Conservation (phyloP, 1,284 basidiomycete genomes). For the Xerocomus minutiporus region DNA sequence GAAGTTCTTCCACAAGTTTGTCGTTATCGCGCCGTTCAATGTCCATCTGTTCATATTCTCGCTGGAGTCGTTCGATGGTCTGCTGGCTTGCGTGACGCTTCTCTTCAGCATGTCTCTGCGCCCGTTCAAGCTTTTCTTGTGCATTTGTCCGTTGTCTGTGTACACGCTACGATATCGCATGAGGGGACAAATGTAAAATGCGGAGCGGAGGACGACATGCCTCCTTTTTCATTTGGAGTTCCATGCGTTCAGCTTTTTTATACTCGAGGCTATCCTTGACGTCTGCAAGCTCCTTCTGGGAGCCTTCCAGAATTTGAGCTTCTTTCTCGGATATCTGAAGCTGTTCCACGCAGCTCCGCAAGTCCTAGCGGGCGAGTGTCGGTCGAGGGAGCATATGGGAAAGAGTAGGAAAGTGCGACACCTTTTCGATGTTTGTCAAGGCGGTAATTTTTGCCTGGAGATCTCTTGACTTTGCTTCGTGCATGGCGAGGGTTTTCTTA, state of each 20-base stretch:
- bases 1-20: slow-evolving; percentile 66
- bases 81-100: slow-evolving; percentile 63
- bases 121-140: slow-evolving; percentile 69
- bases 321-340: slow-evolving; percentile 71
- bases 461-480: slow-evolving; percentile 71
- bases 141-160: slow-evolving; percentile 73
- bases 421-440: slow-evolving; percentile 72
- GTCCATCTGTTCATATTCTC: slow-evolving; percentile 73
- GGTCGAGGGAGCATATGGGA: not conserved
- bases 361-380: slow-evolving; percentile 45
- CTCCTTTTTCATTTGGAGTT: slow-evolving; percentile 62
- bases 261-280: slow-evolving; percentile 63
- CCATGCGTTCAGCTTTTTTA: slow-evolving; percentile 67
- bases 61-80: slow-evolving; percentile 66
- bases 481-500: slow-evolving; percentile 53
- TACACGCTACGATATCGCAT: slow-evolving; percentile 50
- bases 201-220: slow-evolving; percentile 35
- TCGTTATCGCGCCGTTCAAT: slow-evolving; percentile 71
- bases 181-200: not conserved
- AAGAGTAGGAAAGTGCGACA: slow-evolving; percentile 20
- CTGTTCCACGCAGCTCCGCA: slow-evolving; percentile 63
- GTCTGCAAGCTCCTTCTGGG: slow-evolving; percentile 60
- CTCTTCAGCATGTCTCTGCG: slow-evolving; percentile 70
- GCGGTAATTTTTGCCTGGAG: slow-evolving; percentile 69
- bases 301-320: slow-evolving; percentile 52